Evolutionary conservation across 1,284 basidiomycete genomes (phyloP).

Genomic region (Golubevia pallescens): DNA sequence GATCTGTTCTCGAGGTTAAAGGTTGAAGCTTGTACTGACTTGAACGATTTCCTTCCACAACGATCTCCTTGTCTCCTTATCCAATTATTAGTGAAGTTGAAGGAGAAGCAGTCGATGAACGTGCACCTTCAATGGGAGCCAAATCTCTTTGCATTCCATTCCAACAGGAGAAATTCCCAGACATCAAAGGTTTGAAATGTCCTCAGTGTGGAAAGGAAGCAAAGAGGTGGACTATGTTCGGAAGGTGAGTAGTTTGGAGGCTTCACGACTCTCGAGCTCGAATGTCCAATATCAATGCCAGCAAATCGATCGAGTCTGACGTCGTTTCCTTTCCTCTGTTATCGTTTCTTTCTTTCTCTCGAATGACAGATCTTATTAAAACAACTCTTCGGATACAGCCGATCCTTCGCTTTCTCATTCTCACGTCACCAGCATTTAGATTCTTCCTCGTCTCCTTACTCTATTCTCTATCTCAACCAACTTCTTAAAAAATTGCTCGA

Average conservation of each 20-base stretch:
- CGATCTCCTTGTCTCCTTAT: background rate
- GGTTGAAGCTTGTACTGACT: constrained; percentile 4
- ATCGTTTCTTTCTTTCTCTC: too few relatives aligned
- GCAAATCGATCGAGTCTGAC: too few relatives aligned
- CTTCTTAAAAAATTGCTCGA: too few relatives aligned
- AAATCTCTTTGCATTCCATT: constrained; percentile 98
- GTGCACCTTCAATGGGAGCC: constrained; percentile 95
- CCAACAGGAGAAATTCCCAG: constrained; percentile 73
- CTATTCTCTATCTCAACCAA: too few relatives aligned
- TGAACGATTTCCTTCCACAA: background rate
- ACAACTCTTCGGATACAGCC: too few relatives aligned
- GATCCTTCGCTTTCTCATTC: too few relatives aligned
- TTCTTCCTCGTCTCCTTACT: too few relatives aligned
- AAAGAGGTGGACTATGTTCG: constrained; percentile 64
- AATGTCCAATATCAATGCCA: too few relatives aligned
- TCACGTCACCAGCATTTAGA: too few relatives aligned
- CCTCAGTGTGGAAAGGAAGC: constrained; percentile 54
- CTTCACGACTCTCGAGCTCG: too few relatives aligned
- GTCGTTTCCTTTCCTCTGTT: too few relatives aligned
- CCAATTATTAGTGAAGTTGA: constrained; percentile 17
- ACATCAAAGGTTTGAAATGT: constrained; percentile 48
- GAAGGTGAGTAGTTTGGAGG: constrained; percentile 24
- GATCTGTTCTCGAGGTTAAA: background rate
- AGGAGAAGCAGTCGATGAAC: constrained; percentile 69
- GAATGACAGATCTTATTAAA: too few relatives aligned